Percentiles rank a stretch among this genome's conserved stretches.
These are phyloP conservation scores for Entophlyctis luteolus DNA, from an alignment of 192 early-diverging fungal species.

Conservation along the genomic window DNA sequence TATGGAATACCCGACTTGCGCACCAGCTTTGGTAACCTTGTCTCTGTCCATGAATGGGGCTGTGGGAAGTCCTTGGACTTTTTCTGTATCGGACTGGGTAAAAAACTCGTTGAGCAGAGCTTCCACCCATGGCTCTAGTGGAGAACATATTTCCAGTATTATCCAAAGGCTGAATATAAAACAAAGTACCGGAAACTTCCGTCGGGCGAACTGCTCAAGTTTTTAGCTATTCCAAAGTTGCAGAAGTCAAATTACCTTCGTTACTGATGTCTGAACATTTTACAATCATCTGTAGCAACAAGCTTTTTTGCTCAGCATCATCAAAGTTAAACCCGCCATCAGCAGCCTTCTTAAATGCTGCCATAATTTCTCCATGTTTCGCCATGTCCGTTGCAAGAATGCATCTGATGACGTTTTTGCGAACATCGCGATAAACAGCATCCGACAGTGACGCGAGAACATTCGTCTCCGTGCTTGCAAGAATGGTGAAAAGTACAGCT, in stretches of 20 bases:
- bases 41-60: conserved; percentile 57
- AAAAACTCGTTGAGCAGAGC: conserved; percentile 55
- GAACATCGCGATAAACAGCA: conserved; percentile 37
- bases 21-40: conserved; percentile 52
- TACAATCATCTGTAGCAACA: conserved; percentile 49
- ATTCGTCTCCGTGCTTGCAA: conserved; percentile 36
- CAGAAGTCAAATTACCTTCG: conserved; percentile 22
- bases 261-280: conserved; percentile 58
- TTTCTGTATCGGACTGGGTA: conserved; percentile 49
- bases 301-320: conserved; percentile 40
- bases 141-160: neutral
- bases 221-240: neutral
- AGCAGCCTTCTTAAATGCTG: conserved; percentile 36
- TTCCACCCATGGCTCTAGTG: conserved; percentile 57
- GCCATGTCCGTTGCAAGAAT: conserved; percentile 58
- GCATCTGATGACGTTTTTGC: conserved; percentile 50
- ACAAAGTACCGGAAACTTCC: too few species aligned
- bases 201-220: conserved; percentile 22
- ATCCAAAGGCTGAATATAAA: conserved; percentile 1
- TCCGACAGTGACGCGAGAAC: conserved; percentile 32
- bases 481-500: conserved; percentile 49
- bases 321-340: conserved; percentile 38
- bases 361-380: conserved; percentile 48
- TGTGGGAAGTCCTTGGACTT: conserved; percentile 47
- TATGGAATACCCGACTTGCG: conserved; percentile 35